Conservation (phyloP, 1,284 basidiomycete species). For the Ganoderma sp. region DNA sequence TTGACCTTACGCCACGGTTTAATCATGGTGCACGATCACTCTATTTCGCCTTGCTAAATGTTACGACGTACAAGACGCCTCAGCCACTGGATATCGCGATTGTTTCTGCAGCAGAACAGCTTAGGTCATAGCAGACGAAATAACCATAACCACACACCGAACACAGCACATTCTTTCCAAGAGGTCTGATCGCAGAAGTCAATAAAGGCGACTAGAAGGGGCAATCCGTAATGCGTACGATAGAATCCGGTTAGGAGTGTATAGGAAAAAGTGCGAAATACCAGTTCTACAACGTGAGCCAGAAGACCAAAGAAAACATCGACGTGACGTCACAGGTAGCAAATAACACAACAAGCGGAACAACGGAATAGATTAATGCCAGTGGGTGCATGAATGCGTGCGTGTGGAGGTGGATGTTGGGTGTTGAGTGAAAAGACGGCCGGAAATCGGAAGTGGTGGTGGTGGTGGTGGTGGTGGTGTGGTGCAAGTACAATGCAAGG, state of each 20-base stretch:
- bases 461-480: conserved; percentile 3
- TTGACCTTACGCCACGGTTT: neutral
- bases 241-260: conserved; percentile 27
- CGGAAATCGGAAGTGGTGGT: no score
- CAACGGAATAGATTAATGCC: conserved; percentile 23
- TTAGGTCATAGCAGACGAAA: neutral
- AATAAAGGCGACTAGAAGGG: conserved; percentile 20
- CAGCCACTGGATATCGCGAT: neutral
- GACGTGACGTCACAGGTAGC: conserved; percentile 29
- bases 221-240: conserved; percentile 22
- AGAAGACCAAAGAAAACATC: conserved; percentile 14
- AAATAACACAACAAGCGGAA: conserved; percentile 33
- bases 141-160: neutral
- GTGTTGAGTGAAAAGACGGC: conserved; percentile 9
- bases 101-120: neutral
- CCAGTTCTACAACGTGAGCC: conserved; percentile 23
- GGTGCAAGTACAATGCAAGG: conserved; percentile 31
- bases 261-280: conserved; percentile 6
- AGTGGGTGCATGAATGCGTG: conserved; percentile 7
- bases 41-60: neutral
- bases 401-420: conserved; percentile 1
- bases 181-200: conserved; percentile 11
- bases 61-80: neutral
- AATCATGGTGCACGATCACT: neutral
- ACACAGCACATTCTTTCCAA: neutral